These are phyloP conservation scores for Phialophora chinensis DNA, from an alignment of 2,329 filamentous ascomycete species.

Conservation along the genomic window DNA sequence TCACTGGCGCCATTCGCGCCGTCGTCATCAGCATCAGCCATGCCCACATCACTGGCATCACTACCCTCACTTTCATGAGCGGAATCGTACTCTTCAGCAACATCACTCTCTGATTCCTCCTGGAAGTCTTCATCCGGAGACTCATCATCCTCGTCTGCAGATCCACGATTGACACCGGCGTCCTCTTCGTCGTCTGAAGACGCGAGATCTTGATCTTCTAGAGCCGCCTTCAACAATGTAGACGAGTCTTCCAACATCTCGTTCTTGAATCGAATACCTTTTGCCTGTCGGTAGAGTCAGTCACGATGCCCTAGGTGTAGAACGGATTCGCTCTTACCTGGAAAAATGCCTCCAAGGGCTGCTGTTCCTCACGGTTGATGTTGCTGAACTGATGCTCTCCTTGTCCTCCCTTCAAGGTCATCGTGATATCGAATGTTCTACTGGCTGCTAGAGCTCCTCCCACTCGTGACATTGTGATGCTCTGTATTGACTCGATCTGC, in stretches of 20 bases:
- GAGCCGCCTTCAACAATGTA: slow-evolving; percentile 74
- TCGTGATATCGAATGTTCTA: slow-evolving; percentile 95
- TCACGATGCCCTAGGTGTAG: background rate
- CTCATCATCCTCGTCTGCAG: slow-evolving; percentile 94
- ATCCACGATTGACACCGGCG: slow-evolving; percentile 68
- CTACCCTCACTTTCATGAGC: slow-evolving; percentile 84
- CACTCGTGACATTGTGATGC: slow-evolving; percentile 93
- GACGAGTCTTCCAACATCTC: slow-evolving; percentile 90
- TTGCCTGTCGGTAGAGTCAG: slow-evolving; percentile 57
- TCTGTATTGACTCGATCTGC: slow-evolving; percentile 87
- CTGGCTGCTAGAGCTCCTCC: slow-evolving; percentile 91
- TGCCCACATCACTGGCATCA: slow-evolving; percentile 61
- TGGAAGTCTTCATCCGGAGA: slow-evolving; percentile 95
- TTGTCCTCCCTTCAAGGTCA: slow-evolving; percentile 83
- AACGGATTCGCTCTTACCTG: slow-evolving; percentile 53
- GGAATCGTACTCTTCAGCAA: slow-evolving; percentile 94
- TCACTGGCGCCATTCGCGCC: slow-evolving; percentile 51
- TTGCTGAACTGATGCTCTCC: slow-evolving; percentile 97
- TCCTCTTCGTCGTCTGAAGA: slow-evolving; percentile 41
- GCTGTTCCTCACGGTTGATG: slow-evolving; percentile 97
- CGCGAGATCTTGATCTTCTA: slow-evolving; percentile 80
- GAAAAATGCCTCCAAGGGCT: slow-evolving; percentile 96
- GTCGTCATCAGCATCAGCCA: slow-evolving; percentile 58
- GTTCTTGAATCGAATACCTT: slow-evolving; percentile 95
- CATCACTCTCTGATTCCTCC: slow-evolving; percentile 89